Conservation (phyloP, 768 basidiomycete genomes). For the Lentinula raphanica region DNA sequence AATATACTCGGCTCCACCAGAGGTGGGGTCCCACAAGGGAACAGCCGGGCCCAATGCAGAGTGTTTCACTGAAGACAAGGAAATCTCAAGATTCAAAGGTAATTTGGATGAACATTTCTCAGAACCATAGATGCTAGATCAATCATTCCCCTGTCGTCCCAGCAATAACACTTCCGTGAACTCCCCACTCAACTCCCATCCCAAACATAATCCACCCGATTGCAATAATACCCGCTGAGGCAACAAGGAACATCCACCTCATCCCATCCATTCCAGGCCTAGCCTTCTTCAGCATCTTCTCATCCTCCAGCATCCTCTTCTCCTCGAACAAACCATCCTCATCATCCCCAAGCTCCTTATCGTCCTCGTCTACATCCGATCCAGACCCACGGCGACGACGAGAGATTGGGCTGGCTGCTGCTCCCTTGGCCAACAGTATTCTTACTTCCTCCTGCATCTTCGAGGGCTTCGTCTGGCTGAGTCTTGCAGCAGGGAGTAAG, state of each 20-base stretch:
- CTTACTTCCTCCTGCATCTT: slow-evolving; percentile 24
- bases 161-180: slow-evolving; percentile 28
- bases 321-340: not conserved
- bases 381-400: slow-evolving; percentile 3
- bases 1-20: no score
- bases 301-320: slow-evolving; percentile 17
- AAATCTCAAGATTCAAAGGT: no score
- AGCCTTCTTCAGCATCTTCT: slow-evolving; percentile 28
- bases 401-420: no score
- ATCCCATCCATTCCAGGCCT: not conserved
- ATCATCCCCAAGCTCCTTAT: not conserved
- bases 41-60: no score
- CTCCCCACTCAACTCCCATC: slow-evolving; percentile 36
- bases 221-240: slow-evolving; percentile 23
- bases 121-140: no score
- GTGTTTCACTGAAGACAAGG: no score
- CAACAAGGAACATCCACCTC: slow-evolving; percentile 18
- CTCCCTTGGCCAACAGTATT: slow-evolving; percentile 15
- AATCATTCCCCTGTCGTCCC: slow-evolving; percentile 23
- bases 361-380: slow-evolving; percentile 14
- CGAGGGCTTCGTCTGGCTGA: slow-evolving; percentile 30
- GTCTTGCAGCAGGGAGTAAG: slow-evolving; percentile 32
- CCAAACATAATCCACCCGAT: slow-evolving; percentile 39
- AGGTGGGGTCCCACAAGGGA: no score
- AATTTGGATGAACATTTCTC: not conserved